Evolutionary conservation across 768 basidiomycete genomes (phyloP).

Genomic region (Calocera cornea): DNA sequence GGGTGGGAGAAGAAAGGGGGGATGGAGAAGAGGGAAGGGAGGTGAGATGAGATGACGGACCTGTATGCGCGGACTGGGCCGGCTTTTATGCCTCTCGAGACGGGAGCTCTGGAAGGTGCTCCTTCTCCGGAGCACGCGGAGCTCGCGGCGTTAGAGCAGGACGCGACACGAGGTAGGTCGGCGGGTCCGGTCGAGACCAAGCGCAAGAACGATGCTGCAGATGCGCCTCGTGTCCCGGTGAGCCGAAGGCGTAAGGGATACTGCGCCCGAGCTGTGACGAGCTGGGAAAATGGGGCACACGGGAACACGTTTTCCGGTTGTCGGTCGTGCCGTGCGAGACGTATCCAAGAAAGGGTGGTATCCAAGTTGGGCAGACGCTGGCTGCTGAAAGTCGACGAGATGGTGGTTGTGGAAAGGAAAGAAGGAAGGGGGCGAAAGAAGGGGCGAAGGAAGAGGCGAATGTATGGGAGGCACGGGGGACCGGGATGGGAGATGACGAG

Average conservation of each 20-base stretch:
- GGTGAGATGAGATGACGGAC: background rate
- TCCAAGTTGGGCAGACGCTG: background rate
- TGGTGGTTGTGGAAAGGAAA: background rate
- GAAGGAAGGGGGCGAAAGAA: background rate
- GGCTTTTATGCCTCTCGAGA: constrained; percentile 1
- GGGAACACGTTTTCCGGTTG: background rate
- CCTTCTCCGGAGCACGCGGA: background rate
- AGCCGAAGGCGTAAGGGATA: background rate
- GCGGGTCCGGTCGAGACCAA: background rate
- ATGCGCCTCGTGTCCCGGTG: background rate
- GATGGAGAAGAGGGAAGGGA: background rate
- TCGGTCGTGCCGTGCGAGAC: background rate
- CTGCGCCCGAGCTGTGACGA: background rate
- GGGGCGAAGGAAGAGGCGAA: background rate
- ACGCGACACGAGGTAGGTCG: background rate
- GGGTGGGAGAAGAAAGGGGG: background rate
- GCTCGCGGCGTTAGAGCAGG: background rate
- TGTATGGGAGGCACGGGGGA: background rate
- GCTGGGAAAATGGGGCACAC: background rate
- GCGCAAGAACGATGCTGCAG: background rate
- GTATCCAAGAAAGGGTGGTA: background rate
- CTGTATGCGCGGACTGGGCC: background rate
- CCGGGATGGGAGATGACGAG: background rate
- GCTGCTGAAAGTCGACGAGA: background rate
- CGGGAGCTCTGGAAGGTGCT: background rate